Evolutionary conservation across 306 rosid species (phyloP), one percentile per base, ranked within the genome.

Genomic region (Aeschynomene evenia): DNA sequence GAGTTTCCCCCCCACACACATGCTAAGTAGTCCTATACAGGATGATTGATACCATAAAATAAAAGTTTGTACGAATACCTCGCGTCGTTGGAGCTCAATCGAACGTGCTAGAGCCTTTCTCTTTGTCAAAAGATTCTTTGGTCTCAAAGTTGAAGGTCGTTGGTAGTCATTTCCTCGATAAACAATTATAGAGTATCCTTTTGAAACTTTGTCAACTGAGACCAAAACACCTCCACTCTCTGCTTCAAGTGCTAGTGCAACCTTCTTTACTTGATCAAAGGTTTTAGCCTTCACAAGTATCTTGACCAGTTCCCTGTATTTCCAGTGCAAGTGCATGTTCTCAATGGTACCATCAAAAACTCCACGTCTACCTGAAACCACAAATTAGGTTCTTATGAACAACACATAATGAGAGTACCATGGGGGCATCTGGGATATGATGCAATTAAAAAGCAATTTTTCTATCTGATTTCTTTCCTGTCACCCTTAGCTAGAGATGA

Each of bases 261-360:
- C 75, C 64, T 84, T 91, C 74, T 84, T 94, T 1, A 94, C 92
- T 51, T 82, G 96, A 3, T 94, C 99, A 77, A 91, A 94, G 71
- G 73, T 79, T 67, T 79, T 87, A 63, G 95, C 96, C 75, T 88
- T 87, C 54, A 87, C 84, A 83, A 94, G 68, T 79, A 91, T 75
- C 87, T 94, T 94, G 64, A 94, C 82, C 83, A 94, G 79, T 77
- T 94, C 99, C 36, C 99, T 77, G 79, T 94, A 87, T 72, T 94
- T 94, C 99, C 99, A 94, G 54, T 94, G 99, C 89, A 94, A 81
- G 78, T 94, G 99, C 99, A 94, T 94, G 85, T 91, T 94, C 85
- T 94, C 99, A 58, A 94, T 79, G 1, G 99, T 94, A 49, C 99
- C 97, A 73, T 94, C 99, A 77, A 94, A 94, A 28, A 94, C 97